Evolutionary conservation across 2,329 filamentous ascomycete species (phyloP).

Genomic region (Trichoderma harzianum): DNA sequence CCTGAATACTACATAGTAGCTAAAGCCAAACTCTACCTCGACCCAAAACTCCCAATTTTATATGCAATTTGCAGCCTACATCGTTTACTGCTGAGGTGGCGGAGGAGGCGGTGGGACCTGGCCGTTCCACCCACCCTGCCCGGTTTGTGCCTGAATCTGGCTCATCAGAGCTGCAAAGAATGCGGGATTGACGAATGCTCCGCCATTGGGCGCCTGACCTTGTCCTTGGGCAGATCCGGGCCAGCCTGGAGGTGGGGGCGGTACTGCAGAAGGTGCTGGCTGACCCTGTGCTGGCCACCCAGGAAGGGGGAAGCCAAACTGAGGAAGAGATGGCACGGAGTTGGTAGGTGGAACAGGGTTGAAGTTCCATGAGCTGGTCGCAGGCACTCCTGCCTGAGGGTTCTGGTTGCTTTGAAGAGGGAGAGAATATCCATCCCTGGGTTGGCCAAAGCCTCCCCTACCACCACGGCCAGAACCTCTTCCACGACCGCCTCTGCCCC

Average conservation of each 20-base stretch:
- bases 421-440: constrained; percentile 42
- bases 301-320: constrained; percentile 44
- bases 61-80: not conserved
- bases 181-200: constrained; percentile 54
- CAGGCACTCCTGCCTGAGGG: constrained; percentile 24
- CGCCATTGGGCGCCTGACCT: constrained; percentile 33
- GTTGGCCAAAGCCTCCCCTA: constrained; percentile 32
- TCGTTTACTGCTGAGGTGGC: constrained; percentile 1
- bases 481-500: constrained; percentile 44
- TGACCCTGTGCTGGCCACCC: constrained; percentile 33
- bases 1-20: not conserved
- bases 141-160: constrained; percentile 38
- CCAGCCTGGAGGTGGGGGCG: constrained; percentile 38
- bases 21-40: not conserved
- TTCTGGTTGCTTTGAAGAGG: constrained; percentile 37
- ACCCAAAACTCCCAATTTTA: not conserved
- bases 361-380: constrained; percentile 22
- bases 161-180: constrained; percentile 51
- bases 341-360: constrained; percentile 5
- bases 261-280: constrained; percentile 26
- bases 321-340: constrained; percentile 26
- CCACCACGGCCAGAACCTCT: constrained; percentile 40
- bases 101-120: constrained; percentile 14
- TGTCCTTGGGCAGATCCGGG: constrained; percentile 33
- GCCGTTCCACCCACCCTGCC: constrained; percentile 14